Base-by-base conservation (phyloP, 148 eudicot species). In the Cornus controversa region DNA sequence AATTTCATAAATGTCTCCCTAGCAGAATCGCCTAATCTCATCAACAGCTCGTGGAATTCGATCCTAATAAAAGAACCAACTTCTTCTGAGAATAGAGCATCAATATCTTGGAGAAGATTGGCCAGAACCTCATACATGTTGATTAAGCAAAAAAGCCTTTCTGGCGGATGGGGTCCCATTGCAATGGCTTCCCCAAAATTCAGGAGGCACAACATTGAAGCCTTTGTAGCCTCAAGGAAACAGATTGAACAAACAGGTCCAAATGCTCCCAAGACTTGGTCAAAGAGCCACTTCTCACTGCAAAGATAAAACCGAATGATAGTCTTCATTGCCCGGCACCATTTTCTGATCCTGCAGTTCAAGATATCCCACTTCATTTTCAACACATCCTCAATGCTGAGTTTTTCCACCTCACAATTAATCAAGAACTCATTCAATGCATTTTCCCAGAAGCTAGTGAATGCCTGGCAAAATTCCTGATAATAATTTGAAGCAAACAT, bases 111-210 rank as follows among this genome's bases (percentile, higher is more conserved):
- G 29, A 75, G 54, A 67, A 91, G 84, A 22, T 80, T 80, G 0
- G 80, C 81, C 16, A 95, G 71, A 26, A 84, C 83, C 80, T 93
- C 97, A 20, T 90, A 91, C 94, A 95, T 89, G 71, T 93, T 85
- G 2, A 95, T 88, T 58, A 93, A 80, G 63, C 82, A 76, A 77
- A 86, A 89, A 47, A 95, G 85, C 82, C 87, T 85, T 77, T 95
- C 99, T 1, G 97, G 90, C n/a, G 77, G 69, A 25, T 81, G 85
- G 24, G 91, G 81, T 5, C 89, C 92, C 16, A 91, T 85, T 0
- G 87, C 86, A 24, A 95, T 84, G 63, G 96, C 98, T 64, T 88
- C 85, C 4, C 94, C 97, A 54, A 95, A 95, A 80, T 85, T 95
- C 78, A 93, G 78, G 25, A 95, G 93, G 75, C 88, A 79, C 42